phyloP scores from a whole-genome alignment of 2,329 filamentous ascomycete species.

The Colletotrichum tabaci region DNA sequence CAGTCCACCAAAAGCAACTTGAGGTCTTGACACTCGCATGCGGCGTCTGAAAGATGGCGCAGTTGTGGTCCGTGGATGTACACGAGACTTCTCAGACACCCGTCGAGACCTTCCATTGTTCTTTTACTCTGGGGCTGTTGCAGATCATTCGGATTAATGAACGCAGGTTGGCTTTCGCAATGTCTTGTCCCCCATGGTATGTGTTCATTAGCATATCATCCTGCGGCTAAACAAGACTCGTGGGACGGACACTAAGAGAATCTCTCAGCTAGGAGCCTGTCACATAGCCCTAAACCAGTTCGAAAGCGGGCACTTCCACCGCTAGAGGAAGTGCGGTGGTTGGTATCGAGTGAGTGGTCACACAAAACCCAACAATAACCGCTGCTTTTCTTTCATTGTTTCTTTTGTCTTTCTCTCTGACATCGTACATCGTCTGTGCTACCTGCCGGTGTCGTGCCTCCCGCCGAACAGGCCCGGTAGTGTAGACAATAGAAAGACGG shows the following conservation, averaged over 20 bases:
- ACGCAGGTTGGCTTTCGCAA: not conserved
- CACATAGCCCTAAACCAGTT: too few species aligned
- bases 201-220: not conserved
- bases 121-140: not conserved
- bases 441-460: conserved; percentile 8
- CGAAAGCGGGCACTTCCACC: not conserved
- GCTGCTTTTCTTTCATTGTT: conserved; percentile 5
- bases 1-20: conserved; percentile 19
- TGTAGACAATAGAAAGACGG: too few species aligned
- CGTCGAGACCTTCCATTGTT: not conserved
- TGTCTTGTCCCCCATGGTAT: not conserved
- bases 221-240: not conserved
- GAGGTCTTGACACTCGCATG: not conserved
- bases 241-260: not conserved
- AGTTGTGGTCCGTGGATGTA: not conserved
- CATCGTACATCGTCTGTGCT: not conserved
- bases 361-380: not conserved
- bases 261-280: too few species aligned
- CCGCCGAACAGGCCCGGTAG: not conserved
- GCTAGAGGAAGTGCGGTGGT: conserved; percentile 13
- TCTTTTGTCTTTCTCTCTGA: not conserved
- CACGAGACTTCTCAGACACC: conserved; percentile 5
- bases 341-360: conserved; percentile 1
- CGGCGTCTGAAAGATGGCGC: not conserved
- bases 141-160: not conserved